phyloP scores from a whole-genome alignment of 2,329 filamentous ascomycete genomes.

The Hymenoscyphus albidus region DNA sequence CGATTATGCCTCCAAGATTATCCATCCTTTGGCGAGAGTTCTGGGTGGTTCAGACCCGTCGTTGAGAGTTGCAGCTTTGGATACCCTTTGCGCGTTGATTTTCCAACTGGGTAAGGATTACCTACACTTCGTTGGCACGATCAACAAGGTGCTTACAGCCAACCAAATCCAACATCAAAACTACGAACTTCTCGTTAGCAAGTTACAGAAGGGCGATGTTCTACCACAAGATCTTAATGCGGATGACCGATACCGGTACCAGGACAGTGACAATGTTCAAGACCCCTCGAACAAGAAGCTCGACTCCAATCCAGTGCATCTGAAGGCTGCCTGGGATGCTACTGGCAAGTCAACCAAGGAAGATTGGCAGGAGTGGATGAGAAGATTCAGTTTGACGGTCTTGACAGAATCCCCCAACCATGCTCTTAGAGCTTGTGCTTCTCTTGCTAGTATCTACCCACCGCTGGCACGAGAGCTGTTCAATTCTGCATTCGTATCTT shows the following conservation, averaged over 20 bases:
- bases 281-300: conserved; percentile 91
- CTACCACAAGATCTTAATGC: conserved; percentile 93
- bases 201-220: conserved; percentile 89
- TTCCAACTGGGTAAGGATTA: conserved; percentile 96
- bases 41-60: conserved; percentile 68
- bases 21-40: conserved; percentile 85
- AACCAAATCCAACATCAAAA: conserved; percentile 85
- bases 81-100: conserved; percentile 91
- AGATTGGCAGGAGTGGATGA: conserved; percentile 99
- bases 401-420: conserved; percentile 95
- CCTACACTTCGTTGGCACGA: conserved; percentile 85
- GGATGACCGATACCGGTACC: conserved; percentile 73
- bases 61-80: conserved; percentile 77
- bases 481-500: conserved; percentile 98
- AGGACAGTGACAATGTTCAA: conserved; percentile 75
- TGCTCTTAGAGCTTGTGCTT: conserved; percentile 87
- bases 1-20: conserved; percentile 93
- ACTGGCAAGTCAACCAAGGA: conserved; percentile 95
- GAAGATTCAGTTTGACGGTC: conserved; percentile 91
- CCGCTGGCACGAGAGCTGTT: conserved; percentile 91
- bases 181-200: conserved; percentile 87
- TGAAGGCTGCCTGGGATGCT: conserved; percentile 96
- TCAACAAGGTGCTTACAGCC: conserved; percentile 78
- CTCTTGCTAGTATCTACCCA: conserved; percentile 84
- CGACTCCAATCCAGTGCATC: conserved; percentile 93